Conservation (phyloP, 805 yeast species). For the Metschnikowia matae region DNA sequence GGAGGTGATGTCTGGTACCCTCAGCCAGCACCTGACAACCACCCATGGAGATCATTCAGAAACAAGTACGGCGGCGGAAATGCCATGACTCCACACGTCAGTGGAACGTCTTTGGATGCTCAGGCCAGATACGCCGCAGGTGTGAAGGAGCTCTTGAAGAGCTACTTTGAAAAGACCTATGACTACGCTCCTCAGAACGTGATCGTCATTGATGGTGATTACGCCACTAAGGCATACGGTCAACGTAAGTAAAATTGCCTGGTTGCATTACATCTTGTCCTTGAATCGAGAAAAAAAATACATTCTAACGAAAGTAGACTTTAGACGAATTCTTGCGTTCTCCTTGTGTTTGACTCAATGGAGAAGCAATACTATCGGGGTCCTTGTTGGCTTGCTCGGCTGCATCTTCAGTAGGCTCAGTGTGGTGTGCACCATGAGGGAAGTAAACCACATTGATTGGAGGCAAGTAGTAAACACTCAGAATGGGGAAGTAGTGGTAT, state of each 20-base stretch:
- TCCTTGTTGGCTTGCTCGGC: neutral
- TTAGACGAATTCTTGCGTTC: slow-evolving; percentile 8
- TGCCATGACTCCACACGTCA: slow-evolving; percentile 81
- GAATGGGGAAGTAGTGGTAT: slow-evolving; percentile 50
- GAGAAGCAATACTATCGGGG: neutral
- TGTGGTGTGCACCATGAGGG: slow-evolving; percentile 51
- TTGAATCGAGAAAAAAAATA: neutral
- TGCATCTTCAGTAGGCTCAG: slow-evolving; percentile 4
- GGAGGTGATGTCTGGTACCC: slow-evolving; percentile 86
- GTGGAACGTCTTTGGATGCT: slow-evolving; percentile 79
- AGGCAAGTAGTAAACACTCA: slow-evolving; percentile 48
- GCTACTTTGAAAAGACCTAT: slow-evolving; percentile 55
- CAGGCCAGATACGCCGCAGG: slow-evolving; percentile 72
- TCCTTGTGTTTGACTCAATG: slow-evolving; percentile 1
- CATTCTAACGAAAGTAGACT: slow-evolving; percentile 11
- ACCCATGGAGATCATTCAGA: slow-evolving; percentile 71
- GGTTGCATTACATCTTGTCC: neutral
- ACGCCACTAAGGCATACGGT: slow-evolving; percentile 74
- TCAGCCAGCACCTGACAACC: slow-evolving; percentile 77
- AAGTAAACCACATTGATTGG: slow-evolving; percentile 54
- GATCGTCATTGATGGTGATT: slow-evolving; percentile 66
- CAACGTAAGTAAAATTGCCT: slow-evolving; percentile 22
- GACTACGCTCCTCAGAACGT: slow-evolving; percentile 77
- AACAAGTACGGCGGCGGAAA: slow-evolving; percentile 65
- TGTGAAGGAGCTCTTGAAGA: slow-evolving; percentile 57